Conservation (phyloP, 495 filamentous ascomycete species). For the Podospora bellae-mahoneyi region DNA sequence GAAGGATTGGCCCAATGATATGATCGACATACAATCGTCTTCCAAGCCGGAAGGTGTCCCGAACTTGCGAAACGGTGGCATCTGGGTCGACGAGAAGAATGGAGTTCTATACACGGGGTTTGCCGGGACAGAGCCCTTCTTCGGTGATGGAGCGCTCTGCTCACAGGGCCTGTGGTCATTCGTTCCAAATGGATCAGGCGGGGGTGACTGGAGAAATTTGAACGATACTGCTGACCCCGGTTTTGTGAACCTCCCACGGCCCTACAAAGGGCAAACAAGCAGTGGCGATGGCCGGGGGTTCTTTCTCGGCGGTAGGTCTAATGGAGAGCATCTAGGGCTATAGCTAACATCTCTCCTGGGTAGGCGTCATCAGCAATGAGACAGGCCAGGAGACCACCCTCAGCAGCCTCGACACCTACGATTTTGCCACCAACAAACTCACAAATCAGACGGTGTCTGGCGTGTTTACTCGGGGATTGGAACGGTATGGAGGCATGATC, state of each 20-base stretch:
- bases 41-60: constrained; percentile 22
- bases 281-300: constrained; percentile 26
- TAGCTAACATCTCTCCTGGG: background rate
- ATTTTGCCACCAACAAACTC: constrained; percentile 14
- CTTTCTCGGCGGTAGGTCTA: constrained; percentile 21
- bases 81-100: constrained; percentile 25
- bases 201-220: constrained; percentile 24
- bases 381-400: background rate
- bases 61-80: constrained; percentile 18
- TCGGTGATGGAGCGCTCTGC: constrained; percentile 15
- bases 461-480: constrained; percentile 6
- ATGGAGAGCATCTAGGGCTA: background rate
- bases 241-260: constrained; percentile 19
- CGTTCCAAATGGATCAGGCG: constrained; percentile 14
- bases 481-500: constrained; percentile 13
- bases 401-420: constrained; percentile 20
- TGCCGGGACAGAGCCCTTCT: constrained; percentile 17
- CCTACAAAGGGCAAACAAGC: constrained; percentile 17
- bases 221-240: constrained; percentile 22
- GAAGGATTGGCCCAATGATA: constrained; percentile 22
- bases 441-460: constrained; percentile 7
- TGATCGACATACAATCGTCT: constrained; percentile 16
- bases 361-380: constrained; percentile 11
- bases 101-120: constrained; percentile 27
- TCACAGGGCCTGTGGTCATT: constrained; percentile 28